Conservation (phyloP, 2,329 filamentous ascomycete species). For the Claviceps sorghi region DNA sequence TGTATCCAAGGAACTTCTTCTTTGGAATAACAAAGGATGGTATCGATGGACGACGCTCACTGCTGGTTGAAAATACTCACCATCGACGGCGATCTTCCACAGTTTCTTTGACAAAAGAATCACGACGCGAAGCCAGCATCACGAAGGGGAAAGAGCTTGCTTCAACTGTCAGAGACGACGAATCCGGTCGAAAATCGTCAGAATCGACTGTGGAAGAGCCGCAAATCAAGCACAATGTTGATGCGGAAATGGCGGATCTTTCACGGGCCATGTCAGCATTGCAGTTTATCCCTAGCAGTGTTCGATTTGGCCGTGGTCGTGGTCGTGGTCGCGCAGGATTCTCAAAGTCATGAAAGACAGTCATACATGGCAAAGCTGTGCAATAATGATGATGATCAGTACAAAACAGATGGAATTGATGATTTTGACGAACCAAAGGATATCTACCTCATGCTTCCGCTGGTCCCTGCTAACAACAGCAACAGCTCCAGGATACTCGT, state of each 20-base stretch:
- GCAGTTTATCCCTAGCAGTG: slow-evolving; percentile 53
- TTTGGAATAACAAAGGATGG: slow-evolving; percentile 77
- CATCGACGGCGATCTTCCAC: slow-evolving; percentile 34
- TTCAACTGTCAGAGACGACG: slow-evolving; percentile 3
- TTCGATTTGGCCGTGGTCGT: slow-evolving; percentile 48
- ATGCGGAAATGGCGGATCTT: slow-evolving; percentile 47
- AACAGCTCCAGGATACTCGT: background rate
- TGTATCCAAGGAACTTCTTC: slow-evolving; percentile 79
- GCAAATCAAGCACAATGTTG: slow-evolving; percentile 15
- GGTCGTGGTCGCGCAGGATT: slow-evolving; percentile 28
- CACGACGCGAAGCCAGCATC: slow-evolving; percentile 20
- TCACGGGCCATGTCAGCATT: slow-evolving; percentile 55
- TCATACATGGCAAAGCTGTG: slow-evolving; percentile 9
- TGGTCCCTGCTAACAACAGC: background rate
- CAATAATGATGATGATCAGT: slow-evolving; percentile 16
- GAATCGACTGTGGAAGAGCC: slow-evolving; percentile 8
- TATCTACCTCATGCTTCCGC: slow-evolving; percentile 19
- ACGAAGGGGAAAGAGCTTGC: slow-evolving; percentile 11
- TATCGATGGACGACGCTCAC: slow-evolving; percentile 70
- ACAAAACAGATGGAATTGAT: slow-evolving; percentile 16
- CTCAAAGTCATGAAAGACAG: slow-evolving; percentile 25
- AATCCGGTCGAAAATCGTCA: slow-evolving; percentile 8
- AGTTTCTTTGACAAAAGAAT: slow-evolving; percentile 18
- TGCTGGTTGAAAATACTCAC: slow-evolving; percentile 49
- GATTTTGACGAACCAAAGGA: slow-evolving; percentile 18